A percentile compares a stretch with the other conserved stretches of the same genome.
phyloP scores from a whole-genome alignment of 2,329 filamentous ascomycete species.

The Aspergillus uvarum region DNA sequence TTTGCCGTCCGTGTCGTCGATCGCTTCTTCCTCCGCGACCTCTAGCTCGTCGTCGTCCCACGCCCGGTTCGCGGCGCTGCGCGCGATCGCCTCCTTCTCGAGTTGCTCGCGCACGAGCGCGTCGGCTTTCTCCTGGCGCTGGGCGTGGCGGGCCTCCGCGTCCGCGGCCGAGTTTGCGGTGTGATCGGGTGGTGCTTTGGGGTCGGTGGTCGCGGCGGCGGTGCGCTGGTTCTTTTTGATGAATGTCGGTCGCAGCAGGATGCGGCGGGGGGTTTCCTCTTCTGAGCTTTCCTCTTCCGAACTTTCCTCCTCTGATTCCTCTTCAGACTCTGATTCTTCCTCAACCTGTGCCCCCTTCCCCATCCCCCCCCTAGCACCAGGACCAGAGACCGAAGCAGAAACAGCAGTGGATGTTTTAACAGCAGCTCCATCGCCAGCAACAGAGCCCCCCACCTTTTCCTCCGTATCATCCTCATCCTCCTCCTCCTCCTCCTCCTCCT shows the following conservation, averaged over 20 bases:
- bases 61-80: constrained; percentile 73
- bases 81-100: constrained; percentile 73
- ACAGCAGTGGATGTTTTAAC: constrained; percentile 7
- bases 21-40: constrained; percentile 67
- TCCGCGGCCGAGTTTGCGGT: constrained; percentile 44
- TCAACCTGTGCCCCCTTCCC: constrained; percentile 29
- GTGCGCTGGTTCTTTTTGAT: constrained; percentile 63
- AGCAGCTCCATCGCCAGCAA: constrained; percentile 13
- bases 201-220: constrained; percentile 29
- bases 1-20: constrained; percentile 84
- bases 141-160: constrained; percentile 40
- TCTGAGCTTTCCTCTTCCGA: constrained; percentile 57
- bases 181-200: constrained; percentile 15
- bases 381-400: too few species aligned
- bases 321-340: constrained; percentile 51
- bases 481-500: constrained; percentile 47
- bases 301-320: constrained; percentile 47
- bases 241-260: constrained; percentile 65
- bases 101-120: constrained; percentile 86
- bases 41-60: constrained; percentile 73
- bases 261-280: constrained; percentile 57
- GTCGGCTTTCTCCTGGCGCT: constrained; percentile 70
- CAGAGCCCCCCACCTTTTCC: constrained; percentile 19
- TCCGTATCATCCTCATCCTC: constrained; percentile 47
- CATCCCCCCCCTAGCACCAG: too few species aligned